Evolutionary conservation across 768 basidiomycete species (phyloP), one percentile per base, ranked within the genome.

Genomic region (Russula brevipes): DNA sequence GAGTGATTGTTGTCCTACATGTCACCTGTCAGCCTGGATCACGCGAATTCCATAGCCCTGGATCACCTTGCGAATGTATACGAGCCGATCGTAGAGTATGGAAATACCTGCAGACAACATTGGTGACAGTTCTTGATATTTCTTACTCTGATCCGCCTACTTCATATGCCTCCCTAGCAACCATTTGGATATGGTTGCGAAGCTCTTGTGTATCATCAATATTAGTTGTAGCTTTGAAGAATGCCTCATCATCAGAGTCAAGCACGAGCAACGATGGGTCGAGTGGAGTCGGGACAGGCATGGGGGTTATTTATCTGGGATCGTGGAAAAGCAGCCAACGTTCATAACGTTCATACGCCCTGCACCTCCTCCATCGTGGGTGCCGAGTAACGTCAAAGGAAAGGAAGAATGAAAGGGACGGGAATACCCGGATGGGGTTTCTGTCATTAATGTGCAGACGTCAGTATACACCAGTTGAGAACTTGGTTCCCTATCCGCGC

Each of bases 81-180:
- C 14, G 63, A 60, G 2, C 70, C 66, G 54, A 76, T 74, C 24
- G 74, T 72, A 6, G 68, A 62, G 57, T 74, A 76, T 1, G 73
- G 72, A 57, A 71, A 67, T 31, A 73, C 67, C 73, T 75, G 16
- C 8, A 44, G 42, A 35, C 14, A n/a, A 11, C 42, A 46, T 54
- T 36, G 3, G 14, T 31, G 39, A 36, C 24, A 8, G 1, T 35
- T 59, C 31, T 45, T 14, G 45, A 30, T 33, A 30, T 31, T 0
- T 54, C 24, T n/a, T 7, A 24, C 4, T 33, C n/a, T 17, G 11
- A 38, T 44, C 7, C 17, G 16, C 30, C 12, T 46, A 53, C 61
- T 11, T 65, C 31, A 19, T 53, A 63, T 63, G 55, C 64, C n/a
- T 65, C 50, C 30, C 10, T 57, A 10, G 60, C 61, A 8, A 57